Evolutionary conservation across 2,329 filamentous ascomycete species (phyloP), one percentile per base, ranked within the genome.

Genomic region (Balansia obtecta): DNA sequence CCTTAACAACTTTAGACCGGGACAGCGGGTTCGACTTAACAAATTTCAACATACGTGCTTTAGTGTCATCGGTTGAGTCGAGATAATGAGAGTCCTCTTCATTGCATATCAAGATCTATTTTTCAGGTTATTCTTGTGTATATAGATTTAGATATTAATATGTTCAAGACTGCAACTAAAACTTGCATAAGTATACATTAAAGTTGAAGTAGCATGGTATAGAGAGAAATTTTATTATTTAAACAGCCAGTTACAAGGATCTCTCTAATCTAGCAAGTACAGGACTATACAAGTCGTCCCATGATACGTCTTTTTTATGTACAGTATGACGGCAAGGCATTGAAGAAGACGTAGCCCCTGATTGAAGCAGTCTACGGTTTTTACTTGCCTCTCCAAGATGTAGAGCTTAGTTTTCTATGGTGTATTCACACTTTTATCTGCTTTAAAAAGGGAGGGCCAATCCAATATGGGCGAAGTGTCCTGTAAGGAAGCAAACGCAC

Each of bases 21-120:
- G 34, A 50, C 7, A 34, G 41, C 15, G 33, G 45, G 10, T 20
- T 40, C 20, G n/a, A 50, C 33, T 18, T 20, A 16, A 33, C 20
- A 41, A 5, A 20, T 9, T 50, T 18, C 22, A n/a, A 5, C 41
- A 16, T 18, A 42, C 48, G 11, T 50, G 34, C 33, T 20, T n/a
- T 11, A 33, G 33, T 32, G 32, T 50, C n/a, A 20, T 45, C n/a
- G 9, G 20, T 12, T 22, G 48, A 15, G 42, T 50, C 18, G 48
- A 50, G 10, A 50, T 50, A 42, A 45, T 50, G 48, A 45, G 48
- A 45, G 37, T 42, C 22, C 20, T 45, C 12, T 50, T 50, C 22
- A 13, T 50, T 4, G 48, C 48, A 16, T 50, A 50, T 18, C 45
- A 50, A 32, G 48, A 50, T 32, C 9, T 39, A n/a, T 50, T 50